A percentile compares a stretch with the other conserved stretches of the same genome.
Evolutionary conservation across 176 grass and related monocot genomes (phyloP).

Genomic region (Calamus simplicifolius): DNA sequence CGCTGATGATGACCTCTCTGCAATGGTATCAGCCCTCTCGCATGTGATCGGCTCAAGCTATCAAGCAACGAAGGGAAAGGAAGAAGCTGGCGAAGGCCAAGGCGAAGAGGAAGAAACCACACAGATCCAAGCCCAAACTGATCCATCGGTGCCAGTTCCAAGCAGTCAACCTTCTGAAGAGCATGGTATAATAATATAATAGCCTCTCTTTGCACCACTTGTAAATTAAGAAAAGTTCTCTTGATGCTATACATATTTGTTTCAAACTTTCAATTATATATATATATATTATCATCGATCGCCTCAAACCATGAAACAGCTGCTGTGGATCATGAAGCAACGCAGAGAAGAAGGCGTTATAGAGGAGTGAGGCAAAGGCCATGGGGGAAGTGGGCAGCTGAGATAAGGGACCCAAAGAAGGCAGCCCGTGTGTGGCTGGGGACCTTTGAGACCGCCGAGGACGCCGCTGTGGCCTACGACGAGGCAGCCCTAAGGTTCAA

Average conservation of each 20-base stretch:
- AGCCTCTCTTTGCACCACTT: no score
- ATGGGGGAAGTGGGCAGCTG: constrained; percentile 7
- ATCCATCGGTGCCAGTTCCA: not conserved
- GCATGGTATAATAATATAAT: constrained; percentile 38
- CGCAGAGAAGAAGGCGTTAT: not conserved
- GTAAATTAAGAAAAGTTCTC: no score
- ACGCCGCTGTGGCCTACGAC: constrained; percentile 48
- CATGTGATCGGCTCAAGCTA: constrained; percentile 25
- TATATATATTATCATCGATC: no score
- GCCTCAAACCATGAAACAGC: not conserved
- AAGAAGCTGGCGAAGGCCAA: no score
- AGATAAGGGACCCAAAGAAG: constrained; percentile 6
- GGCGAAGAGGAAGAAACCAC: no score
- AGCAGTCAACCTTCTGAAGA: not conserved
- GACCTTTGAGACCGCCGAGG: constrained; percentile 46
- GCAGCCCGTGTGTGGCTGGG: constrained; percentile 45
- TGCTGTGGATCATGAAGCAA: not conserved
- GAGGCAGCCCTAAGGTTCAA: constrained; percentile 39
- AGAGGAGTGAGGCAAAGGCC: constrained; percentile 2
- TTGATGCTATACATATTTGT: no score
- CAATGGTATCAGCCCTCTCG: constrained; percentile 42
- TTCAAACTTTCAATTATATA: no score
- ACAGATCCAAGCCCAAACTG: no score
- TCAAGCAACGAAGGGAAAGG: no score
- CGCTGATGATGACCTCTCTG: constrained; percentile 16